A percentile compares a stretch with the other conserved stretches of the same genome.
phyloP scores from a whole-genome alignment of 306 rosid species.

The Coriaria nepalensis region DNA sequence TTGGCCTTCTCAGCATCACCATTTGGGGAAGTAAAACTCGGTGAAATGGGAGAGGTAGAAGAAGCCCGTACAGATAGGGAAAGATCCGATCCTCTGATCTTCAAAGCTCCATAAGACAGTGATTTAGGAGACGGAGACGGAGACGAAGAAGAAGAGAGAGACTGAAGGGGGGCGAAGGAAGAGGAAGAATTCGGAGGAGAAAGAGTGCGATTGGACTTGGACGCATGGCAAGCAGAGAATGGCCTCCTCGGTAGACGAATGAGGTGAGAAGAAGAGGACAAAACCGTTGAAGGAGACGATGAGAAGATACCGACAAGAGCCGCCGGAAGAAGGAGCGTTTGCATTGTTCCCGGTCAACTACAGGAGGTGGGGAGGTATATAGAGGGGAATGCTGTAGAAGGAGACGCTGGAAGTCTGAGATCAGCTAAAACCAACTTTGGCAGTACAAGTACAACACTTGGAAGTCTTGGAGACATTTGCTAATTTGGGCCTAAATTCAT shows the following conservation, averaged over 20 bases:
- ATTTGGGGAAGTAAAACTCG: slow-evolving; percentile 26
- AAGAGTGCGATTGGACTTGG: slow-evolving; percentile 12
- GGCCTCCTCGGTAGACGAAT: slow-evolving; percentile 14
- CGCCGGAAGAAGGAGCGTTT: slow-evolving; percentile 55
- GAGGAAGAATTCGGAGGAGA: slow-evolving; percentile 15
- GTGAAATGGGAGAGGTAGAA: slow-evolving; percentile 34
- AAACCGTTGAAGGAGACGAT: slow-evolving; percentile 14
- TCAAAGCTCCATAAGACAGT: slow-evolving; percentile 14
- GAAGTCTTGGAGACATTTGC: no score
- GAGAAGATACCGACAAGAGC: slow-evolving; percentile 29
- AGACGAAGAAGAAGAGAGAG: slow-evolving; percentile 13
- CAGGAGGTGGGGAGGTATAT: slow-evolving; percentile 1
- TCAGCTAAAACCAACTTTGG: no score
- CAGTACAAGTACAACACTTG: no score
- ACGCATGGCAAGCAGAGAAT: slow-evolving; percentile 17
- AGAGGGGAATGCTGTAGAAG: neutral
- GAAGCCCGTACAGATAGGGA: slow-evolving; percentile 27
- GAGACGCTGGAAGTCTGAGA: no score
- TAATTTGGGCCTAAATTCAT: no score
- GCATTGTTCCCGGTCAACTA: slow-evolving; percentile 29
- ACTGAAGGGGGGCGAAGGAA: slow-evolving; percentile 14
- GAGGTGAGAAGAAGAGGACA: slow-evolving; percentile 10
- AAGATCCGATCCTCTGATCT: slow-evolving; percentile 21
- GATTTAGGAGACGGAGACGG: slow-evolving; percentile 10
- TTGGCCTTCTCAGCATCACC: slow-evolving; percentile 62